Evolutionary conservation across 192 early-diverging fungal species (phyloP), one percentile per base, ranked within the genome.

Genomic region (Backusella psychrophila): DNA sequence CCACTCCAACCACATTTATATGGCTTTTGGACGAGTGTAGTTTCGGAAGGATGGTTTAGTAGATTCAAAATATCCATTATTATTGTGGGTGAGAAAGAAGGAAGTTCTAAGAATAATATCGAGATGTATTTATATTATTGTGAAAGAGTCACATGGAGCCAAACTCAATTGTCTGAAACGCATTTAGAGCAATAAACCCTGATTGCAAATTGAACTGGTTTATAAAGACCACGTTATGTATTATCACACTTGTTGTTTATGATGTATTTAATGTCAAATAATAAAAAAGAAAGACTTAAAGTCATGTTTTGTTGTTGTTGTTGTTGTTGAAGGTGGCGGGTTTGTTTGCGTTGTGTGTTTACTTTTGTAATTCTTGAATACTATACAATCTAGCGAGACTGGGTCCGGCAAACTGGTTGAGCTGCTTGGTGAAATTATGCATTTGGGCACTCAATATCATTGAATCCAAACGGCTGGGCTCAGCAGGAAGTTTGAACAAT

Each of bases 361-460:
- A 87, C 66, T 91, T 90, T 75, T 94, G 93, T 74, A 95, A 89
- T 67, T 90, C 91, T 81, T 90, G 89, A 65, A 89, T 89, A 82
- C 89, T 86, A 84, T 92, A 98, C 89, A 99, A 90, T 88, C 96
- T 96, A 77, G 94, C 90, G 77, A 99, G 87, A n/a, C 90, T 92
- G 38, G 97, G 96, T 56, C 97, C 98, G 74, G 96, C 92, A 81
- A 93, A 96, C 87, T 96, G 91, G 74, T 95, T 93, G 53, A 99
- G 86, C 84, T 97, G 94, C 86, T 96, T 94, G 82, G 90, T 93
- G 83, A 94, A 94, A 76, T 96, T 94, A 82, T 97, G 93, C 75
- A 98, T 93, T 85, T 97, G 95, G 77, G 93, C 94, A 31, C 91
- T 91, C 72, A 96, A 89, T 74, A 99, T 89, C 79, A 98, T 87